Evolutionary conservation across 805 yeast genomes (phyloP), one percentile per base, ranked within the genome.

Genomic region (Sugiyamaella smithiae): DNA sequence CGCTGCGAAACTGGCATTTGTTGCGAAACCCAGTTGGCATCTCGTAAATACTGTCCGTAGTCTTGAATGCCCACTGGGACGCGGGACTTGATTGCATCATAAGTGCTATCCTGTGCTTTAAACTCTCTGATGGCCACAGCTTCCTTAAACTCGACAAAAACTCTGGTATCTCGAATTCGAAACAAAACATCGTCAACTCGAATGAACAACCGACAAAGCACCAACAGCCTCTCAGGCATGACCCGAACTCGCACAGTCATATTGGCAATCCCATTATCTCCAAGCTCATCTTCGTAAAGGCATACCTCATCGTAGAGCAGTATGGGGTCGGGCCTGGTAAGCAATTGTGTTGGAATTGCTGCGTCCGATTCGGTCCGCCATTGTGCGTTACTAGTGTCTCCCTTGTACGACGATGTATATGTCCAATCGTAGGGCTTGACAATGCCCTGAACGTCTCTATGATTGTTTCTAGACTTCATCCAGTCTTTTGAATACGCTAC

Each of bases 341-440:
- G 72, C 61, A 82, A 81, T 11, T 81, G 80, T 16, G 87, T 57
- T 0, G 99, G 99, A 9, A 91, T 78, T 26, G 59, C 59, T 11
- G 58, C 58, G 5, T 66, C 68, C 19, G 66, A 57, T 28, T 63
- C 63, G 3, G 3, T 2, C 7, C 22, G 5, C 48, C 48, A 45
- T 32, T 64, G 67, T 35, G 44, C 46, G 58, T 59, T 43, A 3
- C 71, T 48, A 0, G 82, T 74, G 25, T 51, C 50, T 0, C 98
- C 99, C 51, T 72, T 74, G 64, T 91, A 93, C 41, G 73, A 67
- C 0, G 96, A 81, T 0, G 96, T 78, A 64, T 93, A 93, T 0
- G 99, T 91, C 99, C 99, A 93, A 69, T 93, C 99, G 63, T 81
- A 93, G 1, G 96, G 93, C 58, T 85, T 84, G 44, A 84, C 79